These are phyloP conservation scores for Yamadazyma kitorensis DNA, from an alignment of 805 yeast species.

Conservation along the genomic window DNA sequence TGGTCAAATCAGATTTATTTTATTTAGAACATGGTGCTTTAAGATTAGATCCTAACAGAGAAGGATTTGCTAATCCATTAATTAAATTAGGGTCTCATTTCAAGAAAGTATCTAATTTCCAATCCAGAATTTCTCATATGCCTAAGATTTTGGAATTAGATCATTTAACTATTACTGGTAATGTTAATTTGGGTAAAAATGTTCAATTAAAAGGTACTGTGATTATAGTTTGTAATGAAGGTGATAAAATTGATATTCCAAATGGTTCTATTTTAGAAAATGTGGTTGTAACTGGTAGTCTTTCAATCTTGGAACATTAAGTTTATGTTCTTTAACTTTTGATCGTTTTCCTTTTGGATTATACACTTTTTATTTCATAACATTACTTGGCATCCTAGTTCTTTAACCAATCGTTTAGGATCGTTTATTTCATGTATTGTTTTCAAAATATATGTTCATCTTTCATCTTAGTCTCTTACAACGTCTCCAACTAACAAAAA, in stretches of 20 bases:
- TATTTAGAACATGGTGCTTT: conserved; percentile 88
- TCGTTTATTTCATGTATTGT: no score
- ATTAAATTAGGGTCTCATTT: conserved; percentile 95
- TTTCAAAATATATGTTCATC: no score
- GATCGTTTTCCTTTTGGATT: no score
- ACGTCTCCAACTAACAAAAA: no score
- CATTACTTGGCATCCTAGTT: no score
- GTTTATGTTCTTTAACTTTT: no score
- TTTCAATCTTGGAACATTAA: conserved; percentile 89
- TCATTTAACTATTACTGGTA: conserved; percentile 96
- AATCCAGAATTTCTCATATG: conserved; percentile 86
- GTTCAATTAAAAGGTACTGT: conserved; percentile 96
- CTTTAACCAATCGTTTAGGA: no score
- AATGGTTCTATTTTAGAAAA: conserved; percentile 93
- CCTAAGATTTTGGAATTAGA: conserved; percentile 95
- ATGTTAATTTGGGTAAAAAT: conserved; percentile 84
- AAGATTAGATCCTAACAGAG: conserved; percentile 78
- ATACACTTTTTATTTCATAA: no score
- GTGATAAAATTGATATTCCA: conserved; percentile 95
- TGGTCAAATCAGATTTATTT: conserved; percentile 94
- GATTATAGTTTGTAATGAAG: conserved; percentile 95
- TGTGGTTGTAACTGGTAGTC: conserved; percentile 95
- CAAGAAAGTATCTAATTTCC: conserved; percentile 93
- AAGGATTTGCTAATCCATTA: conserved; percentile 88
- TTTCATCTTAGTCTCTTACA: no score